Evolutionary conservation across 2,329 filamentous ascomycete genomes (phyloP).

Genomic region (Chaetomium sp.): DNA sequence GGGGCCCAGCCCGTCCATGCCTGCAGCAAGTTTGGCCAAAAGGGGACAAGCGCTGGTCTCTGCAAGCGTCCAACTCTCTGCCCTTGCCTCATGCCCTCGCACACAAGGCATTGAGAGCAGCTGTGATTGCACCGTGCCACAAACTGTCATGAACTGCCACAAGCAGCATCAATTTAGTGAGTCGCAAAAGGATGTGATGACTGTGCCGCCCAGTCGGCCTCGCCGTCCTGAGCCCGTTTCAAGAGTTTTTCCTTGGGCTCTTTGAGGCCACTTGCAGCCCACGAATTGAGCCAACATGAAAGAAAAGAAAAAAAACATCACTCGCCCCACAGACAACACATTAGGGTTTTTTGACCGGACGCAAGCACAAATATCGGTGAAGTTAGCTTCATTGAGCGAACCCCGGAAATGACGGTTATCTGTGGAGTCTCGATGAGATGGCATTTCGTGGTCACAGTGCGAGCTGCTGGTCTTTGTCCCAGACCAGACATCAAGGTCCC

Average conservation of each 20-base stretch:
- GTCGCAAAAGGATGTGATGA: conserved; percentile 4
- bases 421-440: conserved; percentile 2
- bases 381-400: not conserved
- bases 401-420: conserved; percentile 5
- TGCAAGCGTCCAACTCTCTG: not conserved
- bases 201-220: not conserved
- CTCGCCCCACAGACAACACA: conserved; percentile 1
- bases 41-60: not conserved
- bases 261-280: not conserved
- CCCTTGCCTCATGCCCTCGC: not conserved
- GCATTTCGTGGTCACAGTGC: conserved; percentile 1
- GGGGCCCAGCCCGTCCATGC: not conserved
- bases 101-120: not conserved
- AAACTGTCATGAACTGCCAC: not conserved
- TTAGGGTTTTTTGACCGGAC: conserved; percentile 6
- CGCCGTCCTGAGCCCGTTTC: not conserved
- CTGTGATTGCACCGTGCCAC: conserved; percentile 12
- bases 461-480: not conserved
- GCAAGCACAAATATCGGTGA: not conserved
- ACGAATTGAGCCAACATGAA: too few relatives aligned
- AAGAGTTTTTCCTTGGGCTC: not conserved
- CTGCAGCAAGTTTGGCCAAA: not conserved
- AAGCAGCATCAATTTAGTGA: conserved; percentile 8
- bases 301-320: not conserved
- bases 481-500: conserved; percentile 1